Conservation (phyloP, 441 rosid species). For the Syzygium malaccense region DNA sequence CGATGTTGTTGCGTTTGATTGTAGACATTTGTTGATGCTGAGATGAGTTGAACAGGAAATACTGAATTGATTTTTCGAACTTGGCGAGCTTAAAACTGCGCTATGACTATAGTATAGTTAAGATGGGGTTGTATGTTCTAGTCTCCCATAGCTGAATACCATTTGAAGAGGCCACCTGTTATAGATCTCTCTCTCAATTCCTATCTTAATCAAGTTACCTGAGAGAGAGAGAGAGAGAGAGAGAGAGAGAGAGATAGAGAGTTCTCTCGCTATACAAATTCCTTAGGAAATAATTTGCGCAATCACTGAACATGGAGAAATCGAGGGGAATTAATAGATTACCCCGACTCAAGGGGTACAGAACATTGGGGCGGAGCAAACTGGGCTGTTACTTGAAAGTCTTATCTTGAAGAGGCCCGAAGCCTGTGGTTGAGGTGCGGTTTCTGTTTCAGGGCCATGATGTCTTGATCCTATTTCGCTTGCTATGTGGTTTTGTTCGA, state of each 20-base stretch:
- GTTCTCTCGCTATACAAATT: neutral
- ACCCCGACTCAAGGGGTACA: neutral
- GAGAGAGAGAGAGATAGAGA: neutral
- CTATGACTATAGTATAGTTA: neutral
- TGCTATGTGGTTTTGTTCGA: too few relatives aligned
- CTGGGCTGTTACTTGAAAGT: neutral
- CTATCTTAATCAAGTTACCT: neutral
- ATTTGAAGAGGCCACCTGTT: too few relatives aligned
- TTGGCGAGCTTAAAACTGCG: neutral
- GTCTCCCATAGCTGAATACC: too few relatives aligned
- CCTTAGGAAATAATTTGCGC: neutral
- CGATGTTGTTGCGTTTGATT: neutral
- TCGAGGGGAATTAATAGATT: neutral
- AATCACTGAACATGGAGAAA: neutral
- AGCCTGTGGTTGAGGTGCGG: neutral
- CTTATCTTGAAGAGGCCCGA: neutral
- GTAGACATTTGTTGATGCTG: neutral
- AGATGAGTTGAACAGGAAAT: neutral
- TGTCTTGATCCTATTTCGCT: too few relatives aligned
- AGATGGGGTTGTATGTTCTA: too few relatives aligned
- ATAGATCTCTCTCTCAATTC: neutral
- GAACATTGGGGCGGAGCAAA: neutral
- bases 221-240: neutral
- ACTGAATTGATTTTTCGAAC: neutral
- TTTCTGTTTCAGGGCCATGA: too few relatives aligned